Percentiles rank a stretch among this genome's conserved stretches.
These are phyloP conservation scores for Collybiopsis confluens DNA, from an alignment of 768 basidiomycete species.

Conservation along the genomic window DNA sequence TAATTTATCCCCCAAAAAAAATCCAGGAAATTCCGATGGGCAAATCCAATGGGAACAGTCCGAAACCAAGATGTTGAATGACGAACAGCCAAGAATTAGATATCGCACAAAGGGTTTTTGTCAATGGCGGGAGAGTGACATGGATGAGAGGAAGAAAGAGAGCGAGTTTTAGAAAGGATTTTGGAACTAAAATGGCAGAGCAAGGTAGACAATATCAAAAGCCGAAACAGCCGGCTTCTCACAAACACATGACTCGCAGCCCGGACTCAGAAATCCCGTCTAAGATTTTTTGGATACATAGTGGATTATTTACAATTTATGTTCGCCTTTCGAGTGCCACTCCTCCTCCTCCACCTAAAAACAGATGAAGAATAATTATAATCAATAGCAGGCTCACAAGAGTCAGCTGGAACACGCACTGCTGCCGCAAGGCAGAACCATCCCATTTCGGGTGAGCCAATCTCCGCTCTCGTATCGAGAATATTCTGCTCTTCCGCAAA, in stretches of 20 bases:
- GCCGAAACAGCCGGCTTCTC: too few relatives aligned
- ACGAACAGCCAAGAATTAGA: background rate
- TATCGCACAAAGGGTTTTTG: background rate
- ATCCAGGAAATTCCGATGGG: too few relatives aligned
- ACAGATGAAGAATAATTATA: too few relatives aligned
- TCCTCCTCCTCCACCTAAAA: conserved; percentile 6
- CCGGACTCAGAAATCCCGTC: background rate
- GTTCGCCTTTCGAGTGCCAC: conserved; percentile 3
- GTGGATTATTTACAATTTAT: background rate
- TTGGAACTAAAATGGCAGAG: background rate
- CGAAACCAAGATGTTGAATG: too few relatives aligned
- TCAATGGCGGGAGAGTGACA: conserved; percentile 2
- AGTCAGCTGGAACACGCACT: too few relatives aligned
- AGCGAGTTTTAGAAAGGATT: background rate
- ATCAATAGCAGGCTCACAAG: too few relatives aligned
- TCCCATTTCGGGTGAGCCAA: conserved; percentile 5
- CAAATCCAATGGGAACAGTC: too few relatives aligned
- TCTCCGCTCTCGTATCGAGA: conserved; percentile 3
- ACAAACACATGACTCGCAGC: background rate
- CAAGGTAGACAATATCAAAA: too few relatives aligned
- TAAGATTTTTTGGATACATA: too few relatives aligned
- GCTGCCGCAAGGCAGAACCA: conserved; percentile 3
- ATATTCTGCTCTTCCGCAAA: conserved; percentile 1
- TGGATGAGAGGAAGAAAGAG: background rate
- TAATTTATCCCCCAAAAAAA: too few relatives aligned